Base-by-base conservation (phyloP, 495 filamentous ascomycete genomes). In the Aspergillus steynii region DNA sequence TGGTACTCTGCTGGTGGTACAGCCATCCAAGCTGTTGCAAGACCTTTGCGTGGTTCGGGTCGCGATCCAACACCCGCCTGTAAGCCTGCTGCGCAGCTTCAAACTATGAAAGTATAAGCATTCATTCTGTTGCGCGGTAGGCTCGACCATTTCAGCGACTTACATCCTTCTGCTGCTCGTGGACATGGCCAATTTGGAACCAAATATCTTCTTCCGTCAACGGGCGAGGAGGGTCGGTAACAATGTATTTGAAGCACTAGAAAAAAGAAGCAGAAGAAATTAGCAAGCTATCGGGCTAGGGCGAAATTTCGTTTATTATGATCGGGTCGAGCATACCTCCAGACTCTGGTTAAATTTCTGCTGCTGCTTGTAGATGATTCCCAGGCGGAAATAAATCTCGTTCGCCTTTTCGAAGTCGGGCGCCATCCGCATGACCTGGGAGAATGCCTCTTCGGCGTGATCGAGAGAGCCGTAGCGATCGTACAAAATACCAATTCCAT, bases 131-230 rank as follows among this genome's bases (percentile, higher is more conserved):
- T n/a, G 20, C 8, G 5, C 3, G 12, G 28, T 26, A 4, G 9
- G 29, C 28, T 29, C 8, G 7, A 6, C 20, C 29, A 32, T 42
- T 15, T 42, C 3, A 42, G 37, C 37, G 50, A 85, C 95, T 76
- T 81, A 97, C 95, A 66, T 99, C 95, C 82, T 98, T 98, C 72
- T 97, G 94, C 67, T 98, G 96, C 66, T 99, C 95, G 71, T 99
- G 92, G 52, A 99, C 95, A 74, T 99, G 95, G 28, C 95, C 95
- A 65, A 99, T 98, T 73, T 99, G 95, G 77, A 99, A 99, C 94
- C 94, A 98, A 61, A 99, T 99, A 68, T 99, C 95, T 72, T 97
- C 95, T 70, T 98, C 93, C 1, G 93, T 98, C 72, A 99, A 76
- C 15, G 95, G 95, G 4, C 92, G 85, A 8, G 95, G 95, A 25